Conservation (phyloP, 2,329 filamentous ascomycete genomes). For the Xylogone sp. region DNA sequence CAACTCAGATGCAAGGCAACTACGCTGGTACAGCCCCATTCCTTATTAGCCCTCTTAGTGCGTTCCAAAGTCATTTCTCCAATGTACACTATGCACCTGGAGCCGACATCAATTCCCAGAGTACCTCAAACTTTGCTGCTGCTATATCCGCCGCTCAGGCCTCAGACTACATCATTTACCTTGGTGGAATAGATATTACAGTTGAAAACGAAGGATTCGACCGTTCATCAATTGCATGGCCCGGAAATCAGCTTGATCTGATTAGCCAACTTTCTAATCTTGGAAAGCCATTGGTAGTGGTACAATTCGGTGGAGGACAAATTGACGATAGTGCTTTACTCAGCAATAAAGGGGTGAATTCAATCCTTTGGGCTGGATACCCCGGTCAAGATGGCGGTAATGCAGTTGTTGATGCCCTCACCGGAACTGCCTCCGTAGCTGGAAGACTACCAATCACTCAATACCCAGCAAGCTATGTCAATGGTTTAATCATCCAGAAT, state of each 20-base stretch:
- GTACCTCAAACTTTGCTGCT: conserved; percentile 19
- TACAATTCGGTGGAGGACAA: conserved; percentile 44
- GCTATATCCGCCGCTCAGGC: conserved; percentile 35
- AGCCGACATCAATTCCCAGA: conserved; percentile 27
- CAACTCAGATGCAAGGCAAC: conserved; percentile 9
- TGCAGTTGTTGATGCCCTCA: conserved; percentile 49
- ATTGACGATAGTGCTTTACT: conserved; percentile 48
- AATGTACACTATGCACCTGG: conserved; percentile 23
- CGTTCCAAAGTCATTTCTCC: conserved; percentile 34
- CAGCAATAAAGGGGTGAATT: conserved; percentile 41
- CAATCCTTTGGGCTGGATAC: conserved; percentile 53
- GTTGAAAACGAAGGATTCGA: conserved; percentile 47
- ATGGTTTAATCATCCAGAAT: conserved; percentile 47
- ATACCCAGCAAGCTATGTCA: conserved; percentile 47
- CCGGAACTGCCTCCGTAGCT: conserved; percentile 44
- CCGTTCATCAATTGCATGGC: conserved; percentile 46
- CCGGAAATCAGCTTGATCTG: conserved; percentile 45
- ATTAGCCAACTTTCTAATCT: conserved; percentile 40
- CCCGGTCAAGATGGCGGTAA: conserved; percentile 54
- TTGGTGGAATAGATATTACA: conserved; percentile 49
- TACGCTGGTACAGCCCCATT: conserved; percentile 12
- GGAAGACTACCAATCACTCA: conserved; percentile 51
- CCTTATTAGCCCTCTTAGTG: conserved; percentile 31
- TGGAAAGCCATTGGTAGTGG: conserved; percentile 44
- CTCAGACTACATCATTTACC: conserved; percentile 47